Conservation (phyloP, 2,329 filamentous ascomycete species). For the Plenodomus lindquistii region DNA sequence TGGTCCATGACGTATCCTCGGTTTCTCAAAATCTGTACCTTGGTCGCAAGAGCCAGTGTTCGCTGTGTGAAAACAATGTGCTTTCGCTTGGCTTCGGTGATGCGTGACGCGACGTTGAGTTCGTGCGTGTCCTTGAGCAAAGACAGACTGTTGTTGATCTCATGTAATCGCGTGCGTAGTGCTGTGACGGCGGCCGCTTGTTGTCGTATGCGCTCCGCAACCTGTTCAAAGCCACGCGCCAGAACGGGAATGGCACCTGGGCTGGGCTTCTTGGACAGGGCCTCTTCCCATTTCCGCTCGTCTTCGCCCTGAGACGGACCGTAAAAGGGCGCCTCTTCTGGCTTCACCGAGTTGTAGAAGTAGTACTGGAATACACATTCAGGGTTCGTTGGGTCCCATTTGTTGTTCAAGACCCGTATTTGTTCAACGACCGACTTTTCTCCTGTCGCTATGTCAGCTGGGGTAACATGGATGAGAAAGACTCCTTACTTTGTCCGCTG, state of each 20-base stretch:
- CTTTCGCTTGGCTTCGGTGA: conserved; percentile 71
- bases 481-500: conserved; percentile 33
- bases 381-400: conserved; percentile 72
- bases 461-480: background rate
- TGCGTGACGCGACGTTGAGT: conserved; percentile 73
- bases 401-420: conserved; percentile 69
- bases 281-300: conserved; percentile 80
- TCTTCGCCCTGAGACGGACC: conserved; percentile 72
- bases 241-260: conserved; percentile 77
- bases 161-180: conserved; percentile 73
- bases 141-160: conserved; percentile 75
- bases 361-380: conserved; percentile 79
- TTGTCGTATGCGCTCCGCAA: conserved; percentile 72
- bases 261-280: conserved; percentile 76
- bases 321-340: conserved; percentile 75
- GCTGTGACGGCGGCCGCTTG: conserved; percentile 71
- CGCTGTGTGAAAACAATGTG: conserved; percentile 74
- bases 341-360: conserved; percentile 84
- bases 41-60: conserved; percentile 74
- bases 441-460: conserved; percentile 46
- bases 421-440: conserved; percentile 77
- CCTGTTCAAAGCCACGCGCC: conserved; percentile 71
- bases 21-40: conserved; percentile 79
- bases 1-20: conserved; percentile 78
- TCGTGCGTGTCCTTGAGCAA: conserved; percentile 76